Evolutionary conservation across 352 stramenopile species (phyloP).

Genomic region (Pythium rhizo-oryzae): DNA sequence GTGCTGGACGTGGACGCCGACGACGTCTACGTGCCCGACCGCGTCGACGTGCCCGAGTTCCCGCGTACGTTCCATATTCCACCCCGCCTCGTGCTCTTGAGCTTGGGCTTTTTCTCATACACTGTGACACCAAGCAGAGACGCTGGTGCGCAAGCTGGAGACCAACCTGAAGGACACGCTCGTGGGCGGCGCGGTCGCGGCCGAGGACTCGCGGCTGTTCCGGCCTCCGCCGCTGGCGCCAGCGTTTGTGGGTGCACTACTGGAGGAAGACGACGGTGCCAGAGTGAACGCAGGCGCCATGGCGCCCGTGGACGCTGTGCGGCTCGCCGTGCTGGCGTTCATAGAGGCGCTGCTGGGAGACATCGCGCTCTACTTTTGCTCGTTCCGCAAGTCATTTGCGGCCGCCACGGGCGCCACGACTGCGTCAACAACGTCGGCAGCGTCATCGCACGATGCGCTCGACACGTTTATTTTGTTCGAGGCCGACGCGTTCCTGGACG

Average conservation of each 20-base stretch:
- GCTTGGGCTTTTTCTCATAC: neutral
- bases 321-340: slow-evolving; percentile 55
- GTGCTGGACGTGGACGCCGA: slow-evolving; percentile 74
- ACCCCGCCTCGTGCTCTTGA: too few species aligned
- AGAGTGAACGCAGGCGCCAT: neutral
- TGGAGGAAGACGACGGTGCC: neutral
- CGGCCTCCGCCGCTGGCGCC: slow-evolving; percentile 21
- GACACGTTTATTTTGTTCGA: slow-evolving; percentile 62
- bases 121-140: slow-evolving; percentile 42
- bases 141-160: slow-evolving; percentile 57
- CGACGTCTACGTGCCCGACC: slow-evolving; percentile 68
- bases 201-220: slow-evolving; percentile 61
- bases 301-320: slow-evolving; percentile 28
- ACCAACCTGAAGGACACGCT: slow-evolving; percentile 43
- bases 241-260: slow-evolving; percentile 39
- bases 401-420: neutral
- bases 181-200: slow-evolving; percentile 36
- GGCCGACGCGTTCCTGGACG: slow-evolving; percentile 60
- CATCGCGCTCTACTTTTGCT: slow-evolving; percentile 62
- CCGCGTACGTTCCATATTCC: slow-evolving; percentile 37
- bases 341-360: slow-evolving; percentile 69
- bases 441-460: too few species aligned
- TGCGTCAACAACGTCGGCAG: neutral
- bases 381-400: slow-evolving; percentile 48
- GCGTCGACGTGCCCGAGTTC: slow-evolving; percentile 65